These are phyloP conservation scores for Esteya vermicola DNA, from an alignment of 2,329 filamentous ascomycete genomes.

Conservation along the genomic window DNA sequence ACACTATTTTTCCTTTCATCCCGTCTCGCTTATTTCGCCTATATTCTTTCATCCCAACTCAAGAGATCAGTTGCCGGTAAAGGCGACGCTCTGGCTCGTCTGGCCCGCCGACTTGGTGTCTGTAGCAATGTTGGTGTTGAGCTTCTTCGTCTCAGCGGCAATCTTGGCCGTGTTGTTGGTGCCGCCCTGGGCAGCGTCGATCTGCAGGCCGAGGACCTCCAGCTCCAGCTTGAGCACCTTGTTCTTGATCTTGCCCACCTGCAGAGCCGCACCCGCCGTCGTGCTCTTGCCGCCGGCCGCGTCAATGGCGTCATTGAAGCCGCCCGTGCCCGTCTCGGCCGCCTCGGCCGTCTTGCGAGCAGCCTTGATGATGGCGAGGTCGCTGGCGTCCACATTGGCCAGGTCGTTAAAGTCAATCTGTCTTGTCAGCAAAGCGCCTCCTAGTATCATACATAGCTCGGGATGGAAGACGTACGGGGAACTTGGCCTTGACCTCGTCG, in stretches of 20 bases:
- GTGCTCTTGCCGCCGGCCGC: constrained; percentile 26
- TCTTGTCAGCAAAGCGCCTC: not conserved
- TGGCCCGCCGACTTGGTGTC: constrained; percentile 21
- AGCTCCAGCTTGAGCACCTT: constrained; percentile 44
- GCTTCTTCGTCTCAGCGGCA: constrained; percentile 32
- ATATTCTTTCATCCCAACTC: not conserved
- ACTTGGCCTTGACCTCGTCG: constrained; percentile 36
- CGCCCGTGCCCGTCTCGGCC: constrained; percentile 33
- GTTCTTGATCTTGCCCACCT: constrained; percentile 45
- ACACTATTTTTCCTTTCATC: not conserved
- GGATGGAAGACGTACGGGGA: constrained; percentile 26
- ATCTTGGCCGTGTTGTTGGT: constrained; percentile 27
- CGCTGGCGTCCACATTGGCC: constrained; percentile 28
- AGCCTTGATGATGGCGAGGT: constrained; percentile 34
- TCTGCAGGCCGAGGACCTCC: constrained; percentile 33
- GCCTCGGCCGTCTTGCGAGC: constrained; percentile 35
- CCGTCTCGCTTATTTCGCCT: not conserved
- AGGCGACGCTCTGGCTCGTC: constrained; percentile 21
- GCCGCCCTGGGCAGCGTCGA: constrained; percentile 33
- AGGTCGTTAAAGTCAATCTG: constrained; percentile 30
- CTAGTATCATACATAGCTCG: not conserved
- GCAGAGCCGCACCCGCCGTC: constrained; percentile 26
- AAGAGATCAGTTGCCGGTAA: constrained; percentile 12
- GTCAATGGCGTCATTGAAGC: constrained; percentile 38
- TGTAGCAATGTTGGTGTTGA: constrained; percentile 34